These are phyloP conservation scores for Arachis hypogaea DNA, from an alignment of 306 rosid genomes.

Conservation along the genomic window DNA sequence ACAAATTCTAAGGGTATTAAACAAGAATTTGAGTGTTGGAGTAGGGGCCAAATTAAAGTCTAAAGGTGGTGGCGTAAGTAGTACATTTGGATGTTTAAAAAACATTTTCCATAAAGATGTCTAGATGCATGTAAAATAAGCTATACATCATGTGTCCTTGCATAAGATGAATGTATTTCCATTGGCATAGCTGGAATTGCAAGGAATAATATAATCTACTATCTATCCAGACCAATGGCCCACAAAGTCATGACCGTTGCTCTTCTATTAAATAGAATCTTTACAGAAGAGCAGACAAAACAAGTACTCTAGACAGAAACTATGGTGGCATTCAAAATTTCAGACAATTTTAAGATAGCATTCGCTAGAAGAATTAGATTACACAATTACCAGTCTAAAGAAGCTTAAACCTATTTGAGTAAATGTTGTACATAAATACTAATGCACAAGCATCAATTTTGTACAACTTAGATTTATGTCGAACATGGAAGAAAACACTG, in stretches of 20 bases:
- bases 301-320: slow-evolving; percentile 19
- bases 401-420: slow-evolving; percentile 14
- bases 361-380: slow-evolving; percentile 2
- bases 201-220: background rate
- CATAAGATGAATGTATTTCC: slow-evolving; percentile 13
- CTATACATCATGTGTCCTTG: background rate
- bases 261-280: background rate
- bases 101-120: background rate
- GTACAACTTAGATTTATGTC: slow-evolving; percentile 27
- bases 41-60: no score
- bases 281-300: background rate
- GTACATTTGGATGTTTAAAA: no score
- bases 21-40: no score
- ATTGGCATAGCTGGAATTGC: slow-evolving; percentile 9
- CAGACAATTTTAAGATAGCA: background rate
- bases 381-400: background rate
- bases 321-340: background rate
- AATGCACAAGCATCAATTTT: slow-evolving; percentile 14
- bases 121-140: slow-evolving; percentile 10
- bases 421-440: slow-evolving; percentile 9
- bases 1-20: no score
- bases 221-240: background rate
- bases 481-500: slow-evolving; percentile 24
- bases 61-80: no score
- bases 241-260: background rate